Evolutionary conservation across 805 yeast genomes (phyloP).

Genomic region (Candida berthetii): DNA sequence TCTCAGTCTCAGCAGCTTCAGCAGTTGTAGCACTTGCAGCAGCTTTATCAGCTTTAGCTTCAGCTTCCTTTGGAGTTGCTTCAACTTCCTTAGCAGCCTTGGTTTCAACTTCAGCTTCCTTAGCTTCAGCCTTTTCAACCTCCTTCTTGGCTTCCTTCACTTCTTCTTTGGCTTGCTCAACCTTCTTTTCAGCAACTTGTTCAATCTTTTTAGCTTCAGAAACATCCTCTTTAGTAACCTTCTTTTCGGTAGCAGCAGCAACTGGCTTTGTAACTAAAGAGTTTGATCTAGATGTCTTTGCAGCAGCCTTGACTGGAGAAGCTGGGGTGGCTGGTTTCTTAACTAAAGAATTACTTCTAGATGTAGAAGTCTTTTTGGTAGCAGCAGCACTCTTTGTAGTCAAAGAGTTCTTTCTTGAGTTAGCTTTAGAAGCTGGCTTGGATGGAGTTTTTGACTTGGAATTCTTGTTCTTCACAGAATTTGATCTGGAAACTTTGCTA

Average conservation of each 20-base stretch:
- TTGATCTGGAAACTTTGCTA: not conserved
- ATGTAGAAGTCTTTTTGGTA: not conserved
- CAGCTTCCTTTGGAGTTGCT: constrained; percentile 2
- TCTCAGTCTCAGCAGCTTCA: constrained; percentile 1
- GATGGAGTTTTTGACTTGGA: no score
- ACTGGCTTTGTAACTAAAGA: not conserved
- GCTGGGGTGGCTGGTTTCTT: no score
- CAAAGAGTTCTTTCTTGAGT: not conserved
- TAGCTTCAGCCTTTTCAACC: not conserved
- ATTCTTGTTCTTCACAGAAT: not conserved
- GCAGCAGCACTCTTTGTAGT: not conserved
- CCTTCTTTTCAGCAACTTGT: not conserved
- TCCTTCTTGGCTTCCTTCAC: not conserved
- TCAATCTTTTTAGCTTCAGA: not conserved
- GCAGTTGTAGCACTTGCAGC: not conserved
- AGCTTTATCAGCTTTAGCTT: constrained; percentile 6
- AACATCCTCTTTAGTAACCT: not conserved
- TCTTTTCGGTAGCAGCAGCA: not conserved
- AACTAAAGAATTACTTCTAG: not conserved
- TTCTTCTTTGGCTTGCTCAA: constrained; percentile 1
- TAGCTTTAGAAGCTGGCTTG: not conserved
- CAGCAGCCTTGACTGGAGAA: not conserved
- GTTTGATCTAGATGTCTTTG: not conserved
- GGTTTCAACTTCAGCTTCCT: constrained; percentile 1
- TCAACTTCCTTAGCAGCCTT: not conserved